Evolutionary conservation across 2,329 filamentous ascomycete species (phyloP).

Genomic region (Endoconidiophora laricicola): DNA sequence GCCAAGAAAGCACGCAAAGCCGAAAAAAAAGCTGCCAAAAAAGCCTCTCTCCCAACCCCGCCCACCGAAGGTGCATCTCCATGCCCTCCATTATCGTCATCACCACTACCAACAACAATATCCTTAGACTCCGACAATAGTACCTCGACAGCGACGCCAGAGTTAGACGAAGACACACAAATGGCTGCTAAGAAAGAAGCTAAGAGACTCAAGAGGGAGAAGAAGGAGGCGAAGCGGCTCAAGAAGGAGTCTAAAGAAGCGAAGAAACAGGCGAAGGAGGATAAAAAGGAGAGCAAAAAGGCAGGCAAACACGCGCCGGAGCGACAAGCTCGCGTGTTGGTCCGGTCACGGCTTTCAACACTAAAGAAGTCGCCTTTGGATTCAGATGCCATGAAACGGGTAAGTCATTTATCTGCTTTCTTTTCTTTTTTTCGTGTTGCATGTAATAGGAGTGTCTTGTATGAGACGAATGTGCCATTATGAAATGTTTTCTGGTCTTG

Average conservation of each 20-base stretch:
- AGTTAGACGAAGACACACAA: not conserved
- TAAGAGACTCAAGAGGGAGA: conserved; percentile 9
- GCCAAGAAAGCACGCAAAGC: conserved; percentile 10
- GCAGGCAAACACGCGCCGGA: not conserved
- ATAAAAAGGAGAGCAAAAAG: conserved; percentile 1
- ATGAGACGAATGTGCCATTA: not conserved
- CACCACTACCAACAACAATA: not conserved
- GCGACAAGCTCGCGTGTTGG: conserved; percentile 8
- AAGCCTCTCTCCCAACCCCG: not conserved
- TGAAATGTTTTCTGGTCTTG: not conserved
- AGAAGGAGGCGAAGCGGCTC: conserved; percentile 3
- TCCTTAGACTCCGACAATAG: not conserved
- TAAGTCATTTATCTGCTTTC: not conserved
- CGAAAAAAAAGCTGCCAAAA: conserved; percentile 4
- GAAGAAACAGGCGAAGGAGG: conserved; percentile 8
- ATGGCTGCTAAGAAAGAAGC: conserved; percentile 10
- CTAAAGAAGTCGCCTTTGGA: conserved; percentile 11
- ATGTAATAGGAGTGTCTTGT: not conserved
- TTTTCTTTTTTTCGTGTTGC: not conserved
- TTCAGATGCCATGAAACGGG: conserved; percentile 11
- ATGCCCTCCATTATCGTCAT: not conserved
- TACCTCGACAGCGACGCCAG: not conserved
- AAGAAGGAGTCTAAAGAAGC: conserved; percentile 5
- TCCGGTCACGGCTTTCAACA: conserved; percentile 9
- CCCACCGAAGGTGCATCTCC: not conserved